Percentiles rank a stretch among this genome's conserved stretches.
Conservation (phyloP, 371 early-diverging fungal genomes). For the Fennellomyces sp. region DNA sequence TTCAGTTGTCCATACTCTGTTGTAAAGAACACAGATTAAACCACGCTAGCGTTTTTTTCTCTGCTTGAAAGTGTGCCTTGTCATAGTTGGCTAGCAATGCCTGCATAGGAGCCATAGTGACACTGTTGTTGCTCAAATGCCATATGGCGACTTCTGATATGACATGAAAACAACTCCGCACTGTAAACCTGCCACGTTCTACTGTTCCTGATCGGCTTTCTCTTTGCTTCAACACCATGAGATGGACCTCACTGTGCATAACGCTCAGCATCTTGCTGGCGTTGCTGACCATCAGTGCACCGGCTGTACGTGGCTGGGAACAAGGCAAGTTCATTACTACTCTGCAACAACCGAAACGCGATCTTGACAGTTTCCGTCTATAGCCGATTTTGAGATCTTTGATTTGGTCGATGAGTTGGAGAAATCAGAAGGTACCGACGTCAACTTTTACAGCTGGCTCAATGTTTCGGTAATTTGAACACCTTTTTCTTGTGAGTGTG, state of each 20-base stretch:
- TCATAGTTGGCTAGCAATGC: neutral
- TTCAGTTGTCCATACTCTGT: conserved; percentile 56
- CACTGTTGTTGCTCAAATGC: too few species aligned
- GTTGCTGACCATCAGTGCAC: neutral
- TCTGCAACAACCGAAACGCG: neutral
- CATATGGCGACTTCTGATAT: too few species aligned
- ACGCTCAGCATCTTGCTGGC: conserved; percentile 10
- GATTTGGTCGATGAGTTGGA: conserved; percentile 81
- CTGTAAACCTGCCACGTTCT: neutral
- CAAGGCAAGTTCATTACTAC: conserved; percentile 2
- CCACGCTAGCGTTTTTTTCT: too few species aligned
- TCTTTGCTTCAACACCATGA: conserved; percentile 1
- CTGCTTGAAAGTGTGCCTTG: too few species aligned
- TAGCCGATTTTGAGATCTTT: conserved; percentile 80
- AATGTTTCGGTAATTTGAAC: conserved; percentile 46
- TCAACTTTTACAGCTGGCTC: conserved; percentile 63
- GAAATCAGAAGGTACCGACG: conserved; percentile 65
- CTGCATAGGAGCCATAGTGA: too few species aligned
- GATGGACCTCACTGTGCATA: conserved; percentile 5
- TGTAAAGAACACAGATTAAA: conserved; percentile 48
- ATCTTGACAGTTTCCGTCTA: neutral
- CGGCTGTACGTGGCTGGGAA: conserved; percentile 9
- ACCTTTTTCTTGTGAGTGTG: neutral
- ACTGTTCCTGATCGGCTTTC: neutral
- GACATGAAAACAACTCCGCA: neutral